Evolutionary conservation across 129 eudicot genomes (phyloP).

Genomic region (Tagetes patula): DNA sequence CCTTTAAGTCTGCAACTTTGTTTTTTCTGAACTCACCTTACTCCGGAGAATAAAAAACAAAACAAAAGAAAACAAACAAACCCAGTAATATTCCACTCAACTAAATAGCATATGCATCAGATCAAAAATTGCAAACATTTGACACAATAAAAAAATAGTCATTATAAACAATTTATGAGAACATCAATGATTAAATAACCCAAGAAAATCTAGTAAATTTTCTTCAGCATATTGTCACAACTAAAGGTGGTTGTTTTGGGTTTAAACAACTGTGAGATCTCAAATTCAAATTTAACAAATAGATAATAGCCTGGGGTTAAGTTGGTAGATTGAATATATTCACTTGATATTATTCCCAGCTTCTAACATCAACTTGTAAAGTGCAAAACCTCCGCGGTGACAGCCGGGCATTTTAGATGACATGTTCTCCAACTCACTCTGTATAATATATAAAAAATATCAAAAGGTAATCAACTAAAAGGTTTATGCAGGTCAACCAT

Average conservation of each 20-base stretch:
- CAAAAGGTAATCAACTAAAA: not conserved
- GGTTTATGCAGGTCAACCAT: not conserved
- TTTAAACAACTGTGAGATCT: not conserved
- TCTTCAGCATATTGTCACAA: not conserved
- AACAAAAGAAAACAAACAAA: no score
- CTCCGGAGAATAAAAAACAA: not conserved
- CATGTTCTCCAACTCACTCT: conserved; percentile 67
- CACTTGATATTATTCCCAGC: conserved; percentile 29
- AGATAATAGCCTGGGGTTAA: not conserved
- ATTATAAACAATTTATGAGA: not conserved
- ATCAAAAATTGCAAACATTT: not conserved
- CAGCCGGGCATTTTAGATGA: conserved; percentile 92
- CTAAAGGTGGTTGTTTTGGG: not conserved
- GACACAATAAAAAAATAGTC: not conserved
- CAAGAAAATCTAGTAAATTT: not conserved
- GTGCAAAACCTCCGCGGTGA: conserved; percentile 93
- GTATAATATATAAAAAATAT: conserved; percentile 20
- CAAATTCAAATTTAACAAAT: conserved; percentile 3
- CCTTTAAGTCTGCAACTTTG: not conserved
- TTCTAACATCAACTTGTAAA: conserved; percentile 67
- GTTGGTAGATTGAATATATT: not conserved
- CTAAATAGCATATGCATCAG: not conserved
- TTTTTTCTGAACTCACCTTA: no score
- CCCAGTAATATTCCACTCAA: no score
- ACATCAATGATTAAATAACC: not conserved